phyloP scores from a whole-genome alignment of 1,139 yeast genomes.

The Saccharomyces pastorianus region DNA sequence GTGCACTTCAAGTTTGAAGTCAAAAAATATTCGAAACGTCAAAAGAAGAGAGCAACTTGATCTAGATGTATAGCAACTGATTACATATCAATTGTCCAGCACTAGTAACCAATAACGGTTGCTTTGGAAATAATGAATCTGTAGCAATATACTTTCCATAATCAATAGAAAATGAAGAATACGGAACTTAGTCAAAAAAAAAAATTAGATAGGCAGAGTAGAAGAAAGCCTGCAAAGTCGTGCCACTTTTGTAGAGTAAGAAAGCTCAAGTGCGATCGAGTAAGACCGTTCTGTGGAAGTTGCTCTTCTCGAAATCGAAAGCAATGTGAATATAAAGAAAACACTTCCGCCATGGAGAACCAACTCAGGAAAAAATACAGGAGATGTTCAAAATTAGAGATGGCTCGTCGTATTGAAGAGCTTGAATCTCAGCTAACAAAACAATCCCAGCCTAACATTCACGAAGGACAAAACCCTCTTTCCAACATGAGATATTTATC shows the following conservation, averaged over 20 bases:
- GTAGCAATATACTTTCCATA: not conserved
- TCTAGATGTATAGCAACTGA: not conserved
- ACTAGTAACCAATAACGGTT: not conserved
- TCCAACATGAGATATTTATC: conserved; percentile 2
- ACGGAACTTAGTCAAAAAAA: not conserved
- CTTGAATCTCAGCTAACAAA: not conserved
- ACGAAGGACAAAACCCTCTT: not conserved
- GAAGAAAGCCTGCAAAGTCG: conserved; percentile 5
- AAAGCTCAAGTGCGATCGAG: conserved; percentile 5
- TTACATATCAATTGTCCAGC: not conserved
- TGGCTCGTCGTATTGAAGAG: conserved; percentile 3
- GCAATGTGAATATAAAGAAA: not conserved
- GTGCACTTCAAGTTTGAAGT: not conserved
- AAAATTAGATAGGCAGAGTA: not conserved
- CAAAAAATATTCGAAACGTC: not conserved
- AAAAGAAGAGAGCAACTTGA: not conserved
- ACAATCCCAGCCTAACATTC: not conserved
- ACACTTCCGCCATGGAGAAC: not conserved
- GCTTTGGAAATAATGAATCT: not conserved
- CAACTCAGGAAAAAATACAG: not conserved
- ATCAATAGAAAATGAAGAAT: not conserved
- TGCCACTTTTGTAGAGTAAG: conserved; percentile 3
- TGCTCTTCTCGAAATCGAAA: not conserved
- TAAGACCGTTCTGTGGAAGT: conserved; percentile 2
- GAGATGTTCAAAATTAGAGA: not conserved